Conservation (phyloP, 2,329 filamentous ascomycete species). For the Falciphora oryzae region DNA sequence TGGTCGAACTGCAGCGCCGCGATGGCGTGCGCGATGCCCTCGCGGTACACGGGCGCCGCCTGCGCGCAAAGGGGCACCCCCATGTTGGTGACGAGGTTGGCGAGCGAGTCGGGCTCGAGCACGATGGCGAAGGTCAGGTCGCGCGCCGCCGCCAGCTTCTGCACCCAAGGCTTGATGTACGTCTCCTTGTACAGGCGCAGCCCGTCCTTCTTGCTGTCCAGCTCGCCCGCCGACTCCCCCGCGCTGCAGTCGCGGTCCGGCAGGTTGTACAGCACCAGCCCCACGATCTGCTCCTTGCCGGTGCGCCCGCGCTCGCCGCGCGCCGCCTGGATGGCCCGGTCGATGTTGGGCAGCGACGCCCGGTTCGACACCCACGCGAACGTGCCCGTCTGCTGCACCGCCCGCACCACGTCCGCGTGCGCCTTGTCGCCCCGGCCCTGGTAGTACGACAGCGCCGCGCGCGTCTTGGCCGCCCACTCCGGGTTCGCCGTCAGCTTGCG, state of each 20-base stretch:
- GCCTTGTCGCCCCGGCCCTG: constrained; percentile 26
- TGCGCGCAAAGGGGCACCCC: constrained; percentile 30
- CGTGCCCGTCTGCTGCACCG: constrained; percentile 33
- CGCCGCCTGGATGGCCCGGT: constrained; percentile 32
- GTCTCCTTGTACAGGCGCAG: constrained; percentile 33
- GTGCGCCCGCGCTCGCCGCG: constrained; percentile 29
- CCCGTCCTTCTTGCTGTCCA: constrained; percentile 29
- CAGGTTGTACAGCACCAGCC: constrained; percentile 39
- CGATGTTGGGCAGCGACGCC: constrained; percentile 30
- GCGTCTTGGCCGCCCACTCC: constrained; percentile 35
- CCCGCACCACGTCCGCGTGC: constrained; percentile 32
- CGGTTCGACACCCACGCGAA: constrained; percentile 38
- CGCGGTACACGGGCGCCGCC: constrained; percentile 32
- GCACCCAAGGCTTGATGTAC: constrained; percentile 33
- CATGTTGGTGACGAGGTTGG: constrained; percentile 36
- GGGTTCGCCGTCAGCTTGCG: constrained; percentile 42
- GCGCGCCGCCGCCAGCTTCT: constrained; percentile 28
- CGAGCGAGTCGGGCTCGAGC: constrained; percentile 38
- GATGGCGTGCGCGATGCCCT: constrained; percentile 37
- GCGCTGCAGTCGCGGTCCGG: constrained; percentile 40
- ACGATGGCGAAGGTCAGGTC: constrained; percentile 37
- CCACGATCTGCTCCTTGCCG: constrained; percentile 33
- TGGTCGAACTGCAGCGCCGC: constrained; percentile 30
- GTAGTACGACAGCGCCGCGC: constrained; percentile 32
- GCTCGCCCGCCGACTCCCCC: constrained; percentile 36